Evolutionary conservation across 73 alveolate genomes (phyloP).

Genomic region (Paramecium bursaria): DNA sequence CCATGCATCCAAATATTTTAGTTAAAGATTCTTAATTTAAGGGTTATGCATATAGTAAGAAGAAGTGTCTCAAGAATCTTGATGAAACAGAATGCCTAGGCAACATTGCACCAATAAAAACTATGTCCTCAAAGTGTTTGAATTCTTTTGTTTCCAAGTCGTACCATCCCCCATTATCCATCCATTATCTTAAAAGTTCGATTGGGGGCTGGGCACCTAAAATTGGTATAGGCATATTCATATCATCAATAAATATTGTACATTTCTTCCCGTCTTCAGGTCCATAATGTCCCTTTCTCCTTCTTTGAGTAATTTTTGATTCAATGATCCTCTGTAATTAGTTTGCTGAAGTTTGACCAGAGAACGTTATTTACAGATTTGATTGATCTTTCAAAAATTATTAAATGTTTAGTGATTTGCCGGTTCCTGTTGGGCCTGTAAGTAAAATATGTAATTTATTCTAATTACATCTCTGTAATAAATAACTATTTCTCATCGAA

Average conservation of each 20-base stretch:
- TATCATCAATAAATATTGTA: conserved; percentile 86
- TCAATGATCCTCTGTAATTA: conserved; percentile 76
- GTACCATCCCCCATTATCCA: conserved; percentile 97
- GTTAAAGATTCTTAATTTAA: conserved; percentile 70
- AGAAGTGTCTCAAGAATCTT: conserved; percentile 79
- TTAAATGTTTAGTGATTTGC: conserved; percentile 88
- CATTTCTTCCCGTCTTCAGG: conserved; percentile 91
- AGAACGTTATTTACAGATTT: conserved; percentile 90
- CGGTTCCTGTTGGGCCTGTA: conserved; percentile 99
- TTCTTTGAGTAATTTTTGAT: conserved; percentile 62
- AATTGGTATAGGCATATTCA: conserved; percentile 95
- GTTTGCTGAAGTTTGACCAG: conserved; percentile 99
- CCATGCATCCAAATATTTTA: conserved; percentile 47
- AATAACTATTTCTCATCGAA: conserved; percentile 93
- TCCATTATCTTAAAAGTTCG: conserved; percentile 97
- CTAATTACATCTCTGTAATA: conserved; percentile 85
- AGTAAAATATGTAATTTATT: conserved; percentile 92
- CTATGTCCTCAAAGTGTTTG: conserved; percentile 84
- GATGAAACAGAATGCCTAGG: conserved; percentile 73
- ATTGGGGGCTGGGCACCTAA: conserved; percentile 99
- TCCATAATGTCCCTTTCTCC: conserved; percentile 96
- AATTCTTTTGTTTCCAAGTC: conserved; percentile 88
- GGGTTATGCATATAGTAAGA: conserved; percentile 68
- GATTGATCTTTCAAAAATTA: conserved; percentile 87
- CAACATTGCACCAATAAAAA: conserved; percentile 85